Percentiles rank a stretch among this genome's conserved stretches.
phyloP scores from a whole-genome alignment of 2,329 filamentous ascomycete genomes.

The Colletotrichum magnum region DNA sequence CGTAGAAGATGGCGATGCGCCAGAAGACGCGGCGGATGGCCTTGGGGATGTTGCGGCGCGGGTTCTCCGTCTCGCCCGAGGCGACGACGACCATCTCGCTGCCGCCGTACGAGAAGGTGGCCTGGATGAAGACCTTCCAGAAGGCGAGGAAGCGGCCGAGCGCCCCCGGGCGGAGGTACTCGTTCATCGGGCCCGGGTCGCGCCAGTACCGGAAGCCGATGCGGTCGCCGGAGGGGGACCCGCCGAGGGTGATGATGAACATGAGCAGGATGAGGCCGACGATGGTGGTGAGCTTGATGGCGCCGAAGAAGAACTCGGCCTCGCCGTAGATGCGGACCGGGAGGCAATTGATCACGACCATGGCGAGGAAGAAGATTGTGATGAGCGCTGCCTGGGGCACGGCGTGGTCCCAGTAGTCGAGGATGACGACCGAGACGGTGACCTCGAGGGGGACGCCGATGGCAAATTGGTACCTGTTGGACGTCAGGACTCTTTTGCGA shows the following conservation, averaged over 20 bases:
- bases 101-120: conserved; percentile 64
- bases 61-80: conserved; percentile 65
- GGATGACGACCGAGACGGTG: conserved; percentile 60
- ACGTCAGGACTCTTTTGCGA: not conserved
- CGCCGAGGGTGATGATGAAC: conserved; percentile 64
- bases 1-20: conserved; percentile 67
- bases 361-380: conserved; percentile 54
- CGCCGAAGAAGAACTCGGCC: conserved; percentile 65
- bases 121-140: conserved; percentile 62
- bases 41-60: conserved; percentile 61
- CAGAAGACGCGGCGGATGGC: conserved; percentile 70
- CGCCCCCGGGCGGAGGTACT: conserved; percentile 54
- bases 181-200: conserved; percentile 59
- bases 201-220: conserved; percentile 63
- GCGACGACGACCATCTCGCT: conserved; percentile 67
- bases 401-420: conserved; percentile 58
- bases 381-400: conserved; percentile 50
- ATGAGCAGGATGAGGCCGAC: conserved; percentile 64
- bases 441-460: conserved; percentile 65
- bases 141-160: conserved; percentile 59
- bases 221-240: conserved; percentile 56
- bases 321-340: conserved; percentile 65
- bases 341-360: conserved; percentile 56
- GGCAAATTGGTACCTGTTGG: conserved; percentile 56
- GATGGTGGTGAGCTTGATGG: conserved; percentile 64